Percentiles rank a stretch among this genome's conserved stretches.
Conservation (phyloP, 2,329 filamentous ascomycete species). For the Arthrobotrys entomopaga region DNA sequence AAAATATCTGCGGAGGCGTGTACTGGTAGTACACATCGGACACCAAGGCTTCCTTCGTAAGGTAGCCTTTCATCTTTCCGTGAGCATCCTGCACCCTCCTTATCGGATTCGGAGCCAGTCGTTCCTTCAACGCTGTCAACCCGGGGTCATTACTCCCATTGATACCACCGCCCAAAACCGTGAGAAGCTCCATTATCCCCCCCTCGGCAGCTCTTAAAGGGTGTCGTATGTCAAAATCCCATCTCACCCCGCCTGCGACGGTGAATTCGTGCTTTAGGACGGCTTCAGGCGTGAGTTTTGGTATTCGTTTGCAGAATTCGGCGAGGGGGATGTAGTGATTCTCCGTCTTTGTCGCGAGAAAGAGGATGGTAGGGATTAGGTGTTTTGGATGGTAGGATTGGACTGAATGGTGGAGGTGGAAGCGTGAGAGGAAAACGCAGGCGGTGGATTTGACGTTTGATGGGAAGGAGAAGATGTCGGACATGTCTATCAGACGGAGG, state of each 20-base stretch:
- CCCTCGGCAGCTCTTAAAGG: slow-evolving; percentile 89
- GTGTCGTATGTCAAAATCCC: slow-evolving; percentile 91
- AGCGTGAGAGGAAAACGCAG: slow-evolving; percentile 88
- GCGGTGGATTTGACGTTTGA: slow-evolving; percentile 72
- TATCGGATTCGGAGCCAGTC: slow-evolving; percentile 61
- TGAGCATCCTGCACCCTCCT: slow-evolving; percentile 72
- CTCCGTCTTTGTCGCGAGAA: slow-evolving; percentile 93
- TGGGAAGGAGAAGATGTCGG: slow-evolving; percentile 38
- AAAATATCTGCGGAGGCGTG: slow-evolving; percentile 92
- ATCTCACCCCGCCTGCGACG: slow-evolving; percentile 88
- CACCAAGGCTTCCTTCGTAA: slow-evolving; percentile 82
- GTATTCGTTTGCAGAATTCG: slow-evolving; percentile 75
- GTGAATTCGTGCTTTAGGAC: slow-evolving; percentile 92
- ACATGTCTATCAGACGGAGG: slow-evolving; percentile 60
- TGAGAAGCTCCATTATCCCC: slow-evolving; percentile 78
- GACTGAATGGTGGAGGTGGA: slow-evolving; percentile 93
- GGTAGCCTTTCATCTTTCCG: slow-evolving; percentile 74
- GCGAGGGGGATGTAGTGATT: slow-evolving; percentile 77
- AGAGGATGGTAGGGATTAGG: slow-evolving; percentile 88
- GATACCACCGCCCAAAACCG: slow-evolving; percentile 59
- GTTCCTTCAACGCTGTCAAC: slow-evolving; percentile 32
- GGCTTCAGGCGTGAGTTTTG: slow-evolving; percentile 72
- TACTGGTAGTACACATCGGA: slow-evolving; percentile 98
- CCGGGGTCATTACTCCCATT: slow-evolving; percentile 52
- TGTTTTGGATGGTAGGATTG: slow-evolving; percentile 95